A percentile compares a stretch with the other conserved stretches of the same genome.
Conservation (phyloP, 805 yeast genomes). For the Soucietia sequanensis region DNA sequence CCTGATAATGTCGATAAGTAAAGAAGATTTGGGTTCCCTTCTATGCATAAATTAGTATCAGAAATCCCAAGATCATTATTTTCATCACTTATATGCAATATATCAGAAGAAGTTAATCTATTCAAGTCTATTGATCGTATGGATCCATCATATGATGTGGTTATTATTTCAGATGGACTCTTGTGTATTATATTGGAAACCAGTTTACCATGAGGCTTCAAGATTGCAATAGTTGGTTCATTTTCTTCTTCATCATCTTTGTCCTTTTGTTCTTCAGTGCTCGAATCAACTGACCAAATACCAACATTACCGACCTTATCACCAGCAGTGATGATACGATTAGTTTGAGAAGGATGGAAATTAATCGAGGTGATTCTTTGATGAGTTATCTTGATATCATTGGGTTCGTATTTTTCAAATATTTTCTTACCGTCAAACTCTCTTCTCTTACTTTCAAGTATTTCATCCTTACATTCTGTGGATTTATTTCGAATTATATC, state of each 20-base stretch:
- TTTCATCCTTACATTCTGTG: slow-evolving; percentile 30
- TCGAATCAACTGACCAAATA: slow-evolving; percentile 73
- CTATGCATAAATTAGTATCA: slow-evolving; percentile 58
- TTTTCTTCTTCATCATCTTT: too few species aligned
- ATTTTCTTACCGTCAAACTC: slow-evolving; percentile 53
- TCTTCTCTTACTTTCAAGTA: slow-evolving; percentile 48
- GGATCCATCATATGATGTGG: slow-evolving; percentile 87
- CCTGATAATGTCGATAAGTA: slow-evolving; percentile 81
- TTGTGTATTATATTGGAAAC: slow-evolving; percentile 61
- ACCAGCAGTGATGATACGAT: slow-evolving; percentile 74
- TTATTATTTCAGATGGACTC: slow-evolving; percentile 54
- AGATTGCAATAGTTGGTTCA: slow-evolving; percentile 55
- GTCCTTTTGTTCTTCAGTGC: slow-evolving; percentile 28
- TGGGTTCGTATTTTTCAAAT: slow-evolving; percentile 60
- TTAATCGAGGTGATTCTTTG: slow-evolving; percentile 71
- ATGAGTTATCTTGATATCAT: slow-evolving; percentile 65
- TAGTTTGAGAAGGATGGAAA: slow-evolving; percentile 71
- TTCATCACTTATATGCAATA: slow-evolving; percentile 41
- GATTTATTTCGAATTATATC: slow-evolving; percentile 42
- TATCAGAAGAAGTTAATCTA: slow-evolving; percentile 56
- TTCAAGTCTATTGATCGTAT: slow-evolving; percentile 69
- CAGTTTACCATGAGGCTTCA: slow-evolving; percentile 75
- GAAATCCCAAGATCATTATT: slow-evolving; percentile 65
- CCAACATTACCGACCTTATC: slow-evolving; percentile 88
- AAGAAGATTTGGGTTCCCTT: slow-evolving; percentile 49